phyloP scores from a whole-genome alignment of 805 yeast genomes.

The Candida parachauliodes region DNA sequence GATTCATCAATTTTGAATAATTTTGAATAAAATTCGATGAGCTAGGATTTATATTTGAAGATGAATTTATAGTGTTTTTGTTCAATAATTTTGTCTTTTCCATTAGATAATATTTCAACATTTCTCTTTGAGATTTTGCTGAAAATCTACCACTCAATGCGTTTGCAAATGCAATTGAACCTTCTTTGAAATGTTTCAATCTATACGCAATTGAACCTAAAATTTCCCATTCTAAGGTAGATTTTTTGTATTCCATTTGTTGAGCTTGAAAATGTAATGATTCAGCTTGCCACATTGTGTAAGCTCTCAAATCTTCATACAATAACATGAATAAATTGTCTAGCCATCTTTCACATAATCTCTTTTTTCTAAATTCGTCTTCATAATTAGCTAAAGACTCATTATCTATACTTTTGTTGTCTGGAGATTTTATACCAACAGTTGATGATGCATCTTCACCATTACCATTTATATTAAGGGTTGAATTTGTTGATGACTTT shows the following conservation, averaged over 20 bases:
- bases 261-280: slow-evolving; percentile 84
- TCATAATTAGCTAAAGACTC: slow-evolving; percentile 17
- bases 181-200: slow-evolving; percentile 82
- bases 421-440: slow-evolving; percentile 35
- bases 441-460: slow-evolving; percentile 30
- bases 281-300: slow-evolving; percentile 93
- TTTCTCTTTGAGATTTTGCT: slow-evolving; percentile 70
- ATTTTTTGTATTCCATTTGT: slow-evolving; percentile 70
- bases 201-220: slow-evolving; percentile 84
- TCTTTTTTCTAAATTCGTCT: slow-evolving; percentile 55
- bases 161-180: slow-evolving; percentile 74
- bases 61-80: slow-evolving; percentile 19
- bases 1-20: slow-evolving; percentile 36
- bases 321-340: slow-evolving; percentile 66
- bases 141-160: slow-evolving; percentile 76
- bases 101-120: slow-evolving; percentile 60
- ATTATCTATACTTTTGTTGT: slow-evolving; percentile 9
- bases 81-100: slow-evolving; percentile 41
- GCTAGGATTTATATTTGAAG: slow-evolving; percentile 5
- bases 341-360: slow-evolving; percentile 72
- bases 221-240: slow-evolving; percentile 88
- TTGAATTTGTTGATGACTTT: slow-evolving; percentile 12
- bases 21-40: slow-evolving; percentile 21
- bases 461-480: slow-evolving; percentile 3
- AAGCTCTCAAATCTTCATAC: slow-evolving; percentile 72